Conservation (phyloP, 352 stramenopile genomes). For the Pythium periplocum region DNA sequence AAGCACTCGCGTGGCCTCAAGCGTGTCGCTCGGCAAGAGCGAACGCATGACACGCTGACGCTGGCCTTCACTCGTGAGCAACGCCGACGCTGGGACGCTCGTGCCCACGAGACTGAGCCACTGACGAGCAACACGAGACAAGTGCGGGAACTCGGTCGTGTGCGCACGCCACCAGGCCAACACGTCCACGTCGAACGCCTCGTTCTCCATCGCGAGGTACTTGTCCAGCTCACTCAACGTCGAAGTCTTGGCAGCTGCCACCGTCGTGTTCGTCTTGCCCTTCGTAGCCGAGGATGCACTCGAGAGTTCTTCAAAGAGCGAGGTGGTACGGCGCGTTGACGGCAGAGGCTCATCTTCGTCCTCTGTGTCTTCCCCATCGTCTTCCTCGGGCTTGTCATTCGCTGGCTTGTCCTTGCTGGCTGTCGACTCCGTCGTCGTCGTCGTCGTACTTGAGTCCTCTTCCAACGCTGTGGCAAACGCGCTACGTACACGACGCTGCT, state of each 20-base stretch:
- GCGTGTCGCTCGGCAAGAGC: background rate
- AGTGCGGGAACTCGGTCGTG: slow-evolving; percentile 9
- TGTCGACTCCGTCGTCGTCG: too few species aligned
- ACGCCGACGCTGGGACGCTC: slow-evolving; percentile 2
- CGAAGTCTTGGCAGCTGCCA: background rate
- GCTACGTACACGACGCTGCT: slow-evolving; percentile 5
- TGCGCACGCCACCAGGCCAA: slow-evolving; percentile 13
- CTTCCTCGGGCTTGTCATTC: too few species aligned
- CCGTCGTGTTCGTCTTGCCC: too few species aligned
- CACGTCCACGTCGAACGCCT: slow-evolving; percentile 17
- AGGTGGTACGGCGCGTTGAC: slow-evolving; percentile 3
- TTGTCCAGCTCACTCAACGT: slow-evolving; percentile 3
- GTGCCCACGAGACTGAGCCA: slow-evolving; percentile 8
- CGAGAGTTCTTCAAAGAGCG: slow-evolving; percentile 15
- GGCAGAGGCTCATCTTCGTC: background rate
- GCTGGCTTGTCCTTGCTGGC: too few species aligned
- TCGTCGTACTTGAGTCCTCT: too few species aligned
- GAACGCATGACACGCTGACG: slow-evolving; percentile 4
- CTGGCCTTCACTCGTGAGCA: slow-evolving; percentile 7
- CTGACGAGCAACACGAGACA: slow-evolving; percentile 8
- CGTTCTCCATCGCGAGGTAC: slow-evolving; percentile 11
- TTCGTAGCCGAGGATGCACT: too few species aligned
- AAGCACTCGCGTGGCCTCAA: slow-evolving; percentile 4
- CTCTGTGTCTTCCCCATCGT: background rate
- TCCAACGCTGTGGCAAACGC: too few species aligned